Evolutionary conservation across 306 rosid genomes (phyloP), one percentile per base, ranked within the genome.

Genomic region (Luffa acutangula): DNA sequence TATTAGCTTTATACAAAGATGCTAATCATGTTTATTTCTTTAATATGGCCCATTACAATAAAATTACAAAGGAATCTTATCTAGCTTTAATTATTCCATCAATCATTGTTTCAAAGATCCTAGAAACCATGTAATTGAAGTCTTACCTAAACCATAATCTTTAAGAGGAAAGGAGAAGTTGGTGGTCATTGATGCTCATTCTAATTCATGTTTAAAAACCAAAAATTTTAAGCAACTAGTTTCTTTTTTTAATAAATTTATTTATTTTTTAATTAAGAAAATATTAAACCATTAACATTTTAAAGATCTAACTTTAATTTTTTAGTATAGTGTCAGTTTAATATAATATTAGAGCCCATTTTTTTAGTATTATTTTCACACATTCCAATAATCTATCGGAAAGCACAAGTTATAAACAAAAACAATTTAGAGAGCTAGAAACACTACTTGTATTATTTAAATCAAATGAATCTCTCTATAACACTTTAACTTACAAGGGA

Each of bases 71-170:
- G 76, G 88, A 88, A 88, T 80, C 86, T 73, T 80, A 82, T 83
- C 85, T 83, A 85, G 59, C 88, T 86, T 85, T 80, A 85, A 78
- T 82, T 83, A 54, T 90, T 89, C 89, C 75, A 57, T 18, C 69
- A 62, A 69, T 80, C 75, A 77, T 53, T 77, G 72, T 76, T 51
- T 73, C 31, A 73, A 73, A 73, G 78, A 73, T 73, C 43, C 21
- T 74, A 8, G 60, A 14, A 51, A 74, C 21, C 62, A 51, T 51
- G 62, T 46, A 46, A 25, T 72, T 25, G 42, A 72, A 48, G n/a
- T 45, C 37, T 71, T 46, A n/a, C 70, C 54, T 37, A 75, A 65
- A 52, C 21, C 46, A 75, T 5, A 74, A 70, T 21, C 76, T 21
- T 46, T 25, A 43, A 46, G 58, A 46, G 42, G 41, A 71, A 73